These are phyloP conservation scores for Lodderomyces jiufengensis DNA, from an alignment of 1,139 yeast species.

Conservation along the genomic window DNA sequence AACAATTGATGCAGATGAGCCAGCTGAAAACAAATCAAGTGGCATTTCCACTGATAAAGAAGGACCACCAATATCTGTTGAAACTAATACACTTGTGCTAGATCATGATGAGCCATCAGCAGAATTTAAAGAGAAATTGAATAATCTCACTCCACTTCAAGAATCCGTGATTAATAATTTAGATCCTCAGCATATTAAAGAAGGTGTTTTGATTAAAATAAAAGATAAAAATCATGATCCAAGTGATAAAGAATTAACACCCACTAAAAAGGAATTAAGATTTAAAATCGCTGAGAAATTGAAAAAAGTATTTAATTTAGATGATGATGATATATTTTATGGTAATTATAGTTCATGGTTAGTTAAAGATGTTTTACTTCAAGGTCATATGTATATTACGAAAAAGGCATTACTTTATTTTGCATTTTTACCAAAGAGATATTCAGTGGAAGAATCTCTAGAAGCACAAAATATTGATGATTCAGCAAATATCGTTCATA, in stretches of 20 bases:
- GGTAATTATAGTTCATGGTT: constrained; percentile 76
- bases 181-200: constrained; percentile 22
- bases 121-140: constrained; percentile 6
- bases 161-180: constrained; percentile 35
- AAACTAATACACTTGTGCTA: neutral
- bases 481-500: constrained; percentile 32
- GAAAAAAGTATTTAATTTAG: constrained; percentile 36
- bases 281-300: constrained; percentile 36
- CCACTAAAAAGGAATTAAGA: constrained; percentile 18
- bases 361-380: constrained; percentile 74
- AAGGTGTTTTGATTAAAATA: constrained; percentile 19
- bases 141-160: constrained; percentile 27
- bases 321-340: constrained; percentile 48
- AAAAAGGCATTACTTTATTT: constrained; percentile 62
- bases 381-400: constrained; percentile 81
- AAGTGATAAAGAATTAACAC: constrained; percentile 12
- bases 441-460: constrained; percentile 8
- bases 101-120: neutral
- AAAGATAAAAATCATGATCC: constrained; percentile 13
- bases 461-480: constrained; percentile 20
- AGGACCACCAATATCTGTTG: constrained; percentile 1
- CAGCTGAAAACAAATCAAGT: constrained; percentile 2
- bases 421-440: constrained; percentile 69
- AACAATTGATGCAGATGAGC: constrained; percentile 4
- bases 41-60: neutral